Conservation (phyloP, 2,329 filamentous ascomycete species). For the Xylogone sp. region DNA sequence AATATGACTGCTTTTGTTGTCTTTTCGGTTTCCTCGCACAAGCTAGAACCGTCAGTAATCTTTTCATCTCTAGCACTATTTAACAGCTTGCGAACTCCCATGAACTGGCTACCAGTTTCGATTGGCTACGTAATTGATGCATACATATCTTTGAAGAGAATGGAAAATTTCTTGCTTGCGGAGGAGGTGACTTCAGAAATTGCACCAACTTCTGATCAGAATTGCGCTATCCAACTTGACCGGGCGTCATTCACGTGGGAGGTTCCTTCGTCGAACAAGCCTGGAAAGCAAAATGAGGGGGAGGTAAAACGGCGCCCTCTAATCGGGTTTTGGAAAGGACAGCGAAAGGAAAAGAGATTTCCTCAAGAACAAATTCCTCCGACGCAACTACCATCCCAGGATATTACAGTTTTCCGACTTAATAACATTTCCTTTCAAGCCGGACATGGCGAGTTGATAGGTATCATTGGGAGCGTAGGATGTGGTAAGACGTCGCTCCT, state of each 20-base stretch:
- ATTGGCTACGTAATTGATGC: constrained; percentile 84
- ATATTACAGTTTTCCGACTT: constrained; percentile 35
- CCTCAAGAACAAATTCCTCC: neutral
- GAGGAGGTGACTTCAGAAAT: constrained; percentile 53
- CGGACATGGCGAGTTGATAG: constrained; percentile 47
- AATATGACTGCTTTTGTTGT: constrained; percentile 92
- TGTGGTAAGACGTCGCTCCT: constrained; percentile 62
- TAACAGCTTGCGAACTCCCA: constrained; percentile 79
- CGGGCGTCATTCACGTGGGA: constrained; percentile 83
- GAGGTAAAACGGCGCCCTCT: neutral
- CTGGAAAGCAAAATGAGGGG: constrained; percentile 25
- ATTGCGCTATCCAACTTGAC: constrained; percentile 48
- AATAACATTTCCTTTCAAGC: constrained; percentile 43
- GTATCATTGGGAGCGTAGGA: constrained; percentile 53
- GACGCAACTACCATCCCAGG: neutral
- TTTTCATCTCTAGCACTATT: constrained; percentile 91
- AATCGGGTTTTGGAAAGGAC: neutral
- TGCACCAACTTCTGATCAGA: neutral
- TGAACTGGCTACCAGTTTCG: constrained; percentile 81
- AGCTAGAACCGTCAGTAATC: constrained; percentile 66
- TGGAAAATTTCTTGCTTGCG: constrained; percentile 77
- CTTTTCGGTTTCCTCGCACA: constrained; percentile 59
- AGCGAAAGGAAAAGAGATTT: neutral
- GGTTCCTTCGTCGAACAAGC: constrained; percentile 50
- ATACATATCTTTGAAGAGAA: constrained; percentile 73